Evolutionary conservation across 2,329 filamentous ascomycete genomes (phyloP).

Genomic region (Beauveria medogensis): DNA sequence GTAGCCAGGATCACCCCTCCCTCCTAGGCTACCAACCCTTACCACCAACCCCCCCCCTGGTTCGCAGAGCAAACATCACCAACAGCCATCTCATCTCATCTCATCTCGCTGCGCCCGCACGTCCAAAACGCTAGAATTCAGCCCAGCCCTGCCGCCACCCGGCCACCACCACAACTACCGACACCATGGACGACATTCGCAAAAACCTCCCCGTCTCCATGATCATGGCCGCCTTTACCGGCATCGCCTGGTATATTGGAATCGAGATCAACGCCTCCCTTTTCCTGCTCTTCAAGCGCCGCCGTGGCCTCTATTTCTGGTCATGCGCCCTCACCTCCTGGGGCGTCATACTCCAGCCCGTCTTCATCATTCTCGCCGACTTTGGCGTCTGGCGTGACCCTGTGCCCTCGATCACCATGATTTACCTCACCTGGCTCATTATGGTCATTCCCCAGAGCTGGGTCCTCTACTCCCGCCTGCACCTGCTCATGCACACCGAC

Average conservation of each 20-base stretch:
- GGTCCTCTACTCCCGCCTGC: constrained; percentile 53
- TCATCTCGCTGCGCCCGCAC: background rate
- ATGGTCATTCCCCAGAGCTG: constrained; percentile 53
- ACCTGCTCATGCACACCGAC: constrained; percentile 45
- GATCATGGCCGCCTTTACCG: constrained; percentile 28
- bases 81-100: background rate
- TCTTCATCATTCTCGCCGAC: constrained; percentile 36
- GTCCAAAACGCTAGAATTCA: background rate
- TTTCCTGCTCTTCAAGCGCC: constrained; percentile 22
- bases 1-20: no score
- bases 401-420: constrained; percentile 14
- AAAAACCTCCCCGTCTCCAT: constrained; percentile 21
- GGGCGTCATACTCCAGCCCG: constrained; percentile 25
- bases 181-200: constrained; percentile 14
- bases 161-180: background rate
- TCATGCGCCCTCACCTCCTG: constrained; percentile 22
- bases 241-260: constrained; percentile 26
- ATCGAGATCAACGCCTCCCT: constrained; percentile 23
- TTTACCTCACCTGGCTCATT: constrained; percentile 18
- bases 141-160: no score
- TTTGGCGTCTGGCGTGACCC: constrained; percentile 15
- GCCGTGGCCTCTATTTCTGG: constrained; percentile 26
- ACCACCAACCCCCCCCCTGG: no score
- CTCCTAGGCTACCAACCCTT: no score
- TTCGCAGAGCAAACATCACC: no score